Conservation (phyloP, 495 filamentous ascomycete species). For the Mytilinidion resinicola region DNA sequence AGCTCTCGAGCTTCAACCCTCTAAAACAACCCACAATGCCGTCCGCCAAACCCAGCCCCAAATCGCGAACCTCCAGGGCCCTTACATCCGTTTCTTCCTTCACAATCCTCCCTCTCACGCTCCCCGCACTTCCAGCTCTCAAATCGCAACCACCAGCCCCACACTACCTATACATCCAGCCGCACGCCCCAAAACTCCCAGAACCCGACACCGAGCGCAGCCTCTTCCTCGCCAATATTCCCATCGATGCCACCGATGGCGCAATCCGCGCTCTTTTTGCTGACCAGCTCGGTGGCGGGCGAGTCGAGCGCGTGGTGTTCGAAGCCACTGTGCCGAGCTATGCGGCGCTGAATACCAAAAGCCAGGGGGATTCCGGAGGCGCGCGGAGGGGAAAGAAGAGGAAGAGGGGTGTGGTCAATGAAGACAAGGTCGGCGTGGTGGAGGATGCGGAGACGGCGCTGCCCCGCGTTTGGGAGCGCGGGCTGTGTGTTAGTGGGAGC, state of each 20-base stretch:
- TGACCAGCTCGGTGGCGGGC: slow-evolving; percentile 56
- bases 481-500: slow-evolving; percentile 62
- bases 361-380: slow-evolving; percentile 64
- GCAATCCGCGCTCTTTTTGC: slow-evolving; percentile 72
- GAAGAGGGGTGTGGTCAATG: slow-evolving; percentile 43
- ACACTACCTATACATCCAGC: slow-evolving; percentile 83
- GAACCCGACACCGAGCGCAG: slow-evolving; percentile 57
- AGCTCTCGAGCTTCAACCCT: too few species aligned
- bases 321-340: slow-evolving; percentile 37
- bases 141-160: slow-evolving; percentile 26
- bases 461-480: slow-evolving; percentile 69
- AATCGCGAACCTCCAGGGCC: neutral
- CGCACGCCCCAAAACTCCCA: slow-evolving; percentile 67
- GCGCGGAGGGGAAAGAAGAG: slow-evolving; percentile 40
- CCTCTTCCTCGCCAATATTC: slow-evolving; percentile 82
- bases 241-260: slow-evolving; percentile 70
- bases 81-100: slow-evolving; percentile 27
- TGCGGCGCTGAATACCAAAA: neutral
- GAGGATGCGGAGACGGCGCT: slow-evolving; percentile 46
- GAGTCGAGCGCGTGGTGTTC: slow-evolving; percentile 71
- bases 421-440: slow-evolving; percentile 35
- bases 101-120: slow-evolving; percentile 30
- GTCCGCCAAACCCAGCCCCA: slow-evolving; percentile 3
- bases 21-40: slow-evolving; percentile 4
- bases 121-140: slow-evolving; percentile 11